Evolutionary conservation across 1,284 basidiomycete genomes (phyloP).

Genomic region (Taiwanofungus camphoratus): DNA sequence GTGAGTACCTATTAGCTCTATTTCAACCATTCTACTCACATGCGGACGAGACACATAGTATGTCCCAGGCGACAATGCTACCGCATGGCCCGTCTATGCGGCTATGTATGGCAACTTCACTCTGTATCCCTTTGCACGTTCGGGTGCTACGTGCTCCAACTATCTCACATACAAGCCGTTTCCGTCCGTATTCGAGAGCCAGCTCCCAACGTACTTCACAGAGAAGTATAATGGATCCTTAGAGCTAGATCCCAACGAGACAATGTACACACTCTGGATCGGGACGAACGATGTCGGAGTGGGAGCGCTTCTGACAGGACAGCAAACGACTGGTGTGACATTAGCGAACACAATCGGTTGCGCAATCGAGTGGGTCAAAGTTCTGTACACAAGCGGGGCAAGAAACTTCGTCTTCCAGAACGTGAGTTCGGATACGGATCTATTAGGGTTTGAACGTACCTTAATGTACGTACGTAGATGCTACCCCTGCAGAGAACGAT

Average conservation of each 20-base stretch:
- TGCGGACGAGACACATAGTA: neutral
- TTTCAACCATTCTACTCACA: neutral
- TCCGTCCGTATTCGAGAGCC: conserved; percentile 31
- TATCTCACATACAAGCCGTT: conserved; percentile 32
- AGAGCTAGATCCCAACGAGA: conserved; percentile 27
- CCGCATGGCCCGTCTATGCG: conserved; percentile 35
- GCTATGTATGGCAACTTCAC: conserved; percentile 30
- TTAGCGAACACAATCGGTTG: conserved; percentile 35
- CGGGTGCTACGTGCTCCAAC: conserved; percentile 38
- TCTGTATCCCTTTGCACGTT: conserved; percentile 33
- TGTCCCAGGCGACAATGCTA: conserved; percentile 24
- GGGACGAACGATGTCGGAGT: conserved; percentile 40
- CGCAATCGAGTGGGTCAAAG: conserved; percentile 32
- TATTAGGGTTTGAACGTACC: neutral
- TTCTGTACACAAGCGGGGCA: conserved; percentile 34
- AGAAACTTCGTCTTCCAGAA: conserved; percentile 42
- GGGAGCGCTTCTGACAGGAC: conserved; percentile 29
- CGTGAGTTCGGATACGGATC: conserved; percentile 27
- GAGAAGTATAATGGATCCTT: conserved; percentile 22
- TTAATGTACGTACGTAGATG: conserved; percentile 6
- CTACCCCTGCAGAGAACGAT: conserved; percentile 15
- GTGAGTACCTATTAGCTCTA: conserved; percentile 9
- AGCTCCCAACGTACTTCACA: conserved; percentile 32
- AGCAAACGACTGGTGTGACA: conserved; percentile 28
- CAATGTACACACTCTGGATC: conserved; percentile 42